Evolutionary conservation across 805 yeast species (phyloP), one percentile per base, ranked within the genome.

Genomic region (Metschnikowia lunata): DNA sequence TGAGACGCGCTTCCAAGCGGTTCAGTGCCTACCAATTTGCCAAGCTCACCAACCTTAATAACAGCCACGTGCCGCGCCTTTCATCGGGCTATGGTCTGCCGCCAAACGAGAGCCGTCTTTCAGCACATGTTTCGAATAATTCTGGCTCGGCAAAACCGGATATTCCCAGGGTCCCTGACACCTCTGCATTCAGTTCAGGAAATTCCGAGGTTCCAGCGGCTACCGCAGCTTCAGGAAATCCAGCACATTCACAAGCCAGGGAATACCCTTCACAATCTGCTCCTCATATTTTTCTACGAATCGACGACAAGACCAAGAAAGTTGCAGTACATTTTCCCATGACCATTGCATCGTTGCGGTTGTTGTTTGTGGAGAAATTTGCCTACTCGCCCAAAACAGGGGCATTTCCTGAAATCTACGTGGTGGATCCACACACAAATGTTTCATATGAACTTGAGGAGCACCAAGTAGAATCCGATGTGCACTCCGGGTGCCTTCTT

Each of bases 1-100:
- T 85, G 68, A 76, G 99, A 53, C 77, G 97, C 49, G 99, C 98
- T 0, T 90, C 97, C 0, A 84, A 91, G 54, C 72, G 99, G 43
- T 91, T 85, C 59, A 88, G 97, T 6, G 97, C 97, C 0, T 91
- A 90, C 49, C 98, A 91, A 58, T 83, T 83, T 64, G 88, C 95
- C 1, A 86, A 85, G 56, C 71, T 86, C 9, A 71, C 87, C 0
- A 79, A 75, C 48, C 53, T 56, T 28, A 43, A 61, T n/a, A 42
- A 44, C 14, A 39, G 33, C 8, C 50, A 40, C 23, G 44, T 47
- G 14, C 51, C 55, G 9, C 41, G 47, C 8, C 31, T 53, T 15
- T 34, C 52, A 11, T 40, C 44, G 8, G 55, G 49, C 5, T 23
- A 31, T 13, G 23, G 23, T 18, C 23, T 18, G 23, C 23, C 23